Evolutionary conservation across 768 basidiomycete species (phyloP).

Genomic region (Xanthoconium stramineum): DNA sequence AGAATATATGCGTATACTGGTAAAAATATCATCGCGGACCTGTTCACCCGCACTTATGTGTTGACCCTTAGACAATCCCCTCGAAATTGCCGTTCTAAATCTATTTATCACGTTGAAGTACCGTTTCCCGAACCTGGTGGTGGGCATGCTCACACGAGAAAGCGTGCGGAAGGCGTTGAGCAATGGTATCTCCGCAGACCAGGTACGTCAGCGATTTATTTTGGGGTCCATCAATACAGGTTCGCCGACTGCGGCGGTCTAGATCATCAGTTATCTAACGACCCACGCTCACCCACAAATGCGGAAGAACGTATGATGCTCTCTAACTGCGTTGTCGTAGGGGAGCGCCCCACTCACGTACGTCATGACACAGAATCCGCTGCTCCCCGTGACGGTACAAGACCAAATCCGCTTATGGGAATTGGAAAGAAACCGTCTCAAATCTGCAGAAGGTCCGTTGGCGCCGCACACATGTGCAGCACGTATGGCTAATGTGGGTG

Average conservation of each 20-base stretch:
- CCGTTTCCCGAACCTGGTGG: constrained; percentile 95
- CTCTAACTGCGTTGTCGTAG: constrained; percentile 6
- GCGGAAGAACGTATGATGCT: constrained; percentile 75
- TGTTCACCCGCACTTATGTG: constrained; percentile 14
- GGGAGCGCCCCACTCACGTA: constrained; percentile 11
- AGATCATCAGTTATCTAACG: constrained; percentile 95
- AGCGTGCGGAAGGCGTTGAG: constrained; percentile 91
- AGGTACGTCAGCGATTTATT: constrained; percentile 50
- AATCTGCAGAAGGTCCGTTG: constrained; percentile 76
- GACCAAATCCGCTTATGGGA: constrained; percentile 99
- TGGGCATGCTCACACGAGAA: constrained; percentile 91
- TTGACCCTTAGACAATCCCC: constrained; percentile 71
- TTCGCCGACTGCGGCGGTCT: constrained; percentile 16
- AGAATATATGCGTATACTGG: constrained; percentile 97
- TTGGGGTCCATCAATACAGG: constrained; percentile 6
- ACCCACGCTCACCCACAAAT: constrained; percentile 98
- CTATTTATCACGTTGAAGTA: constrained; percentile 91
- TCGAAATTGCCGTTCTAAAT: constrained; percentile 94
- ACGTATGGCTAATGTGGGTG: constrained; percentile 3
- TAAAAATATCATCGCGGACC: constrained; percentile 31
- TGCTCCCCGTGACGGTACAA: constrained; percentile 95
- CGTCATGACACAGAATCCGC: constrained; percentile 61
- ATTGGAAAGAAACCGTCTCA: constrained; percentile 87
- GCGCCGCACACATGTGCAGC: constrained; percentile 6
- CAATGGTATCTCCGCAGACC: constrained; percentile 95